Base-by-base conservation (phyloP, 2,329 filamentous ascomycete genomes). In the Aspergillus sclerotialis region DNA sequence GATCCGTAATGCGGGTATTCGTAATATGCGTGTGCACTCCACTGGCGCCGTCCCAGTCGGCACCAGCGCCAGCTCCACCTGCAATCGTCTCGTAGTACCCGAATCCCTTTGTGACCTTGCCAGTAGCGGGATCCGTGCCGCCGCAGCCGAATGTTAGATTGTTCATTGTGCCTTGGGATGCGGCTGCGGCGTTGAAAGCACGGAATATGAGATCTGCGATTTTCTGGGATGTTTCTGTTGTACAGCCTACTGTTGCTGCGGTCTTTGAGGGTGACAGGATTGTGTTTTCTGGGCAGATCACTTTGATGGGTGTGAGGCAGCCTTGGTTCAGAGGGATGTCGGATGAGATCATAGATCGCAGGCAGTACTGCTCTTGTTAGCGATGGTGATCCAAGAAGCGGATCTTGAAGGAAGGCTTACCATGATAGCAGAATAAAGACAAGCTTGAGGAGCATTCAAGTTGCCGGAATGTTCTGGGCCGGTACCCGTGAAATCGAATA, bases 321-420 rank as follows among this genome's bases (percentile, higher is more conserved):
- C 86, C 86, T 61, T 93, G 85, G 63, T 93, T 93, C 4, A 93
- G 72, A 0, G 86, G 86, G 10, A 93, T 89, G 46, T 90, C 84
- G 45, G 85, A 77, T 23, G 75, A 79, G 48, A 93, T 87, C 37
- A 93, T 71, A 49, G 80, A 85, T 29, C 86, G 78, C 9, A 93
- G 70, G 48, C 82, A 87, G 69, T 93, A 93, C 53, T n/a, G n/a
- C n/a, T n/a, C n/a, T n/a, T n/a, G n/a, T n/a, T n/a, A n/a, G n/a
- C n/a, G n/a, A n/a, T n/a, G n/a, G n/a, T n/a, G n/a, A n/a, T n/a
- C n/a, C n/a, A n/a, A n/a, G n/a, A n/a, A n/a, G n/a, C n/a, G n/a
- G n/a, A n/a, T n/a, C n/a, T n/a, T n/a, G n/a, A n/a, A n/a, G n/a
- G n/a, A n/a, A n/a, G n/a, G n/a, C n/a, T n/a, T n/a, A n/a, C n/a